A percentile compares a stretch with the other conserved stretches of the same genome.
phyloP scores from a whole-genome alignment of 495 filamentous ascomycete genomes.

The Penicillium goetzii region DNA sequence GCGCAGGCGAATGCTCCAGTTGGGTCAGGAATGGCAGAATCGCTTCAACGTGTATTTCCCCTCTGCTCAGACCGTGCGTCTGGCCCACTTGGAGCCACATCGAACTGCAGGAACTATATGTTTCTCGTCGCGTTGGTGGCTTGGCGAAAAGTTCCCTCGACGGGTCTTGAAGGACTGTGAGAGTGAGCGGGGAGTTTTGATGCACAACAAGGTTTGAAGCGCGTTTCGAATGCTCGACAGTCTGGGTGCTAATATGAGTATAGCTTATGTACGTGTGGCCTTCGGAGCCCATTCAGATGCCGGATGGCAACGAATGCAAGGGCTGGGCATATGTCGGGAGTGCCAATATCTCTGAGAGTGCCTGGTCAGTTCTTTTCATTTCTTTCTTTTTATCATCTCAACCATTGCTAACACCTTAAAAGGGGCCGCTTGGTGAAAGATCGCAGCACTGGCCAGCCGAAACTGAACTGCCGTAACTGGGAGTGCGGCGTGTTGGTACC shows the following conservation, averaged over 20 bases:
- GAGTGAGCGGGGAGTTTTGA: conserved; percentile 70
- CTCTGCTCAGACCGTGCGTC: conserved; percentile 67
- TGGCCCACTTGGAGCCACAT: conserved; percentile 59
- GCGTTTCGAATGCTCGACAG: not conserved
- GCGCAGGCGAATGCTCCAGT: conserved; percentile 24
- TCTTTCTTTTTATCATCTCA: not conserved
- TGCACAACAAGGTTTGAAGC: conserved; percentile 76
- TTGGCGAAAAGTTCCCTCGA: conserved; percentile 66
- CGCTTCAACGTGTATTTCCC: conserved; percentile 83
- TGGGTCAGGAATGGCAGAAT: conserved; percentile 47
- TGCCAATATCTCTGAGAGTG: conserved; percentile 88
- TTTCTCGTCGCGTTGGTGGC: conserved; percentile 70
- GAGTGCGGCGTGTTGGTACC: conserved; percentile 88
- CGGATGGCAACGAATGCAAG: conserved; percentile 29
- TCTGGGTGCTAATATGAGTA: conserved; percentile 6
- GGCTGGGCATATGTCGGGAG: conserved; percentile 90
- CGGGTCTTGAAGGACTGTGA: conserved; percentile 73
- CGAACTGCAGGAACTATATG: conserved; percentile 79
- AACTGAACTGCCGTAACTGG: conserved; percentile 90
- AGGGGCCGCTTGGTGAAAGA: conserved; percentile 78
- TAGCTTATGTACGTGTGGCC: conserved; percentile 69
- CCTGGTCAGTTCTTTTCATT: conserved; percentile 66
- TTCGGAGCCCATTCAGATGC: conserved; percentile 35
- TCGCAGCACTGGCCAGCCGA: conserved; percentile 60
- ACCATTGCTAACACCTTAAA: not conserved